Conservation (phyloP, 495 filamentous ascomycete genomes). For the Filosporella fistucella region DNA sequence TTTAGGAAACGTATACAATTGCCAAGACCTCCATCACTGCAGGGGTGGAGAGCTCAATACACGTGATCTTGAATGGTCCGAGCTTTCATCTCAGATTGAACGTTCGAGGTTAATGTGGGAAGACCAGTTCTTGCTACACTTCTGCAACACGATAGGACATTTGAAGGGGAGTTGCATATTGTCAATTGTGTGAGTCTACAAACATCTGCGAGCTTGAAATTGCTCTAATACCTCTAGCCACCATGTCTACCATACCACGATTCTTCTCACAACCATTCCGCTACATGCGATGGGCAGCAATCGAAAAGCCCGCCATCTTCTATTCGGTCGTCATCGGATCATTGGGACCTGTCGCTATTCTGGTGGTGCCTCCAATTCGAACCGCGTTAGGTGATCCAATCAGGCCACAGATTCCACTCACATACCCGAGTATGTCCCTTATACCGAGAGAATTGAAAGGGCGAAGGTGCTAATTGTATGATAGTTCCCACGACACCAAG, state of each 20-base stretch:
- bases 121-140: conserved; percentile 2
- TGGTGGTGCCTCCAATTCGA: conserved; percentile 66
- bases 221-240: conserved; percentile 17
- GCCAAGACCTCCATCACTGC: conserved; percentile 17
- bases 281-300: conserved; percentile 82
- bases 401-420: conserved; percentile 68
- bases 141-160: too few species aligned
- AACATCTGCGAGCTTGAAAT: not conserved
- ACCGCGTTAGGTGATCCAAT: conserved; percentile 61
- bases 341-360: conserved; percentile 63
- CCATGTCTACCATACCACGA: conserved; percentile 50
- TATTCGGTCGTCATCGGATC: conserved; percentile 70
- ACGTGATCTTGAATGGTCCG: conserved; percentile 23
- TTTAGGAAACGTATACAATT: conserved; percentile 31
- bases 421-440: conserved; percentile 70
- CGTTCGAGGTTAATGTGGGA: conserved; percentile 1
- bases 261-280: conserved; percentile 80
- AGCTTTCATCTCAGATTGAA: conserved; percentile 22
- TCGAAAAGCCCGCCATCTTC: conserved; percentile 84
- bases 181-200: conserved; percentile 14
- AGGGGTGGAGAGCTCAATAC: conserved; percentile 14
- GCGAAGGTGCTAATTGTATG: not conserved
- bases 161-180: too few species aligned
- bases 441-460: not conserved
- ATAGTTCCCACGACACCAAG: conserved; percentile 23